phyloP scores from a whole-genome alignment of 2,329 filamentous ascomycete genomes.

The Stemphylium lycopersici region DNA sequence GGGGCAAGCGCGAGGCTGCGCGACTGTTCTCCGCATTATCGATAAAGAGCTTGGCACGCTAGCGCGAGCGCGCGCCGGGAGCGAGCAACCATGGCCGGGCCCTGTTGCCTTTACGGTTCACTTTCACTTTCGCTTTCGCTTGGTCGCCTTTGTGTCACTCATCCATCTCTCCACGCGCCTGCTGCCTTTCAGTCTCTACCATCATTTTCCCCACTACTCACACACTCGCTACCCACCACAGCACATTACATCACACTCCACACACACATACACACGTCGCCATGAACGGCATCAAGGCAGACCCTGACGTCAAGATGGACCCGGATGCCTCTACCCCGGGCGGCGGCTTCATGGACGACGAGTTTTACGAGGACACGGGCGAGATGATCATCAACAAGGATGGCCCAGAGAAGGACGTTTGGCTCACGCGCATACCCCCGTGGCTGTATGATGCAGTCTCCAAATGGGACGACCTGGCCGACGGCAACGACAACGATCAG shows the following conservation, averaged over 20 bases:
- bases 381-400: constrained; percentile 47
- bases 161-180: background rate
- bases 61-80: constrained; percentile 18
- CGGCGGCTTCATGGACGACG: constrained; percentile 48
- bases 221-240: background rate
- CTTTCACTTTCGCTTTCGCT: constrained; percentile 7
- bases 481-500: constrained; percentile 47
- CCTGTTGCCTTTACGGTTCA: constrained; percentile 7
- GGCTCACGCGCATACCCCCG: constrained; percentile 48
- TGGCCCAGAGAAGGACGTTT: constrained; percentile 38
- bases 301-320: constrained; percentile 47
- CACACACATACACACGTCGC: constrained; percentile 11
- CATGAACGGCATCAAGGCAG: constrained; percentile 51
- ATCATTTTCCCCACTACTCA: background rate
- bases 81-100: constrained; percentile 12
- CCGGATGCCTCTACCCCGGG: constrained; percentile 31
- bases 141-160: constrained; percentile 3
- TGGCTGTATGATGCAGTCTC: constrained; percentile 48
- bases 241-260: background rate
- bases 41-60: constrained; percentile 29
- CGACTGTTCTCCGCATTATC: constrained; percentile 17
- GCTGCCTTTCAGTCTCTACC: constrained; percentile 1
- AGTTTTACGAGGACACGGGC: constrained; percentile 53
- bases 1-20: constrained; percentile 1
- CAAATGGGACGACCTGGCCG: constrained; percentile 44